Conservation (phyloP, 2,329 filamentous ascomycete genomes). For the Fusarium albosuccineum region DNA sequence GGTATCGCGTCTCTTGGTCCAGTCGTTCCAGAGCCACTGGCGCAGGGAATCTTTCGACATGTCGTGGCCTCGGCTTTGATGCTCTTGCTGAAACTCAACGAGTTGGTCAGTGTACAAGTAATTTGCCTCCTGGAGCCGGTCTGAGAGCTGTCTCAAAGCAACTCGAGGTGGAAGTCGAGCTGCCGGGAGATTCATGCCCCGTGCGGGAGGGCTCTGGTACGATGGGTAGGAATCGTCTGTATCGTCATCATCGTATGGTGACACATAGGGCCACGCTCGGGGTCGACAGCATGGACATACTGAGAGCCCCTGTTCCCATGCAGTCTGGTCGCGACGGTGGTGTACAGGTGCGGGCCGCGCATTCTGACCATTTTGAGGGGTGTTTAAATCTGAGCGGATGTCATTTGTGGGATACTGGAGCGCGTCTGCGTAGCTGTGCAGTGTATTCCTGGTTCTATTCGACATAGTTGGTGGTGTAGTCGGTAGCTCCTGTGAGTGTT, state of each 20-base stretch:
- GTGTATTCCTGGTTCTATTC: conserved; percentile 4
- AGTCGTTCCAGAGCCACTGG: conserved; percentile 31
- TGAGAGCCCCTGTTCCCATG: not conserved
- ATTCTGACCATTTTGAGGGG: not conserved
- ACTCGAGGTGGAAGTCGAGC: conserved; percentile 33
- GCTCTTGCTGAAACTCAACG: conserved; percentile 18
- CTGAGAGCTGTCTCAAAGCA: conserved; percentile 32
- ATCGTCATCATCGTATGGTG: conserved; percentile 7
- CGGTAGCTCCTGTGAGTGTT: conserved; percentile 1
- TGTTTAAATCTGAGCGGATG: conserved; percentile 9
- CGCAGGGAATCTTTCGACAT: conserved; percentile 21
- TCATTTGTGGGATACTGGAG: conserved; percentile 7
- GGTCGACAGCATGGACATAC: conserved; percentile 12
- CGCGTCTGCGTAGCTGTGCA: conserved; percentile 6
- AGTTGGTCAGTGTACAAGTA: conserved; percentile 29
- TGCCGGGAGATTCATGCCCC: not conserved
- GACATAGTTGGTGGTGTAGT: conserved; percentile 15
- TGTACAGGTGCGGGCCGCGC: not conserved
- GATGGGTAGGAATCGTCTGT: conserved; percentile 18
- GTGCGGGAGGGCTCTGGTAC: conserved; percentile 1
- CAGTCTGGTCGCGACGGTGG: conserved; percentile 13
- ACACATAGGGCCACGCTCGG: conserved; percentile 15
- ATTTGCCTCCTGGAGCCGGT: conserved; percentile 18
- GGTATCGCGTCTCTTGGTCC: conserved; percentile 15
- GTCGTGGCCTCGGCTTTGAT: conserved; percentile 16